Evolutionary conservation across 371 early-diverging fungal species (phyloP).

Genomic region (Mortierella sp.): DNA sequence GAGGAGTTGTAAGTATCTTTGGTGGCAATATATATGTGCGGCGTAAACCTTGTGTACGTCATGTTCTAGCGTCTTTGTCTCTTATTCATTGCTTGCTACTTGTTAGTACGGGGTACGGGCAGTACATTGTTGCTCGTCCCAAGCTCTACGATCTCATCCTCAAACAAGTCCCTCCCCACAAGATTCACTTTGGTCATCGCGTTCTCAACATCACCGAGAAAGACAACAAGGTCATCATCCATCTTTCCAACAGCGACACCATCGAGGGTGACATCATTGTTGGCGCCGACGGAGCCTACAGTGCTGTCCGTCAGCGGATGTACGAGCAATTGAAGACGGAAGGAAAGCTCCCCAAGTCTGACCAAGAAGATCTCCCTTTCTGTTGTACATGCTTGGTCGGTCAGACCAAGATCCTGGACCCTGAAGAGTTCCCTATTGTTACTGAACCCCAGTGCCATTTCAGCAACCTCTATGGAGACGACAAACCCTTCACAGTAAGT

Average conservation of each 20-base stretch:
- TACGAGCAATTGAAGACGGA: not conserved
- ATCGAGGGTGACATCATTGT: constrained; percentile 14
- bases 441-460: not conserved
- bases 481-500: not conserved
- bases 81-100: not conserved
- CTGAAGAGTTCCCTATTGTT: constrained; percentile 6
- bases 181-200: constrained; percentile 7
- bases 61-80: too few relatives aligned
- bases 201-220: not conserved
- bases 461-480: not conserved
- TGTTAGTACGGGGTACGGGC: not conserved
- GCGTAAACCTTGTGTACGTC: too few relatives aligned
- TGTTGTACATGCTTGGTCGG: constrained; percentile 16
- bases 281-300: constrained; percentile 23
- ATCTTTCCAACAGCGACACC: not conserved
- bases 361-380: constrained; percentile 5
- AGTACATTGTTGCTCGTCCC: constrained; percentile 6
- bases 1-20: not conserved
- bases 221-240: not conserved
- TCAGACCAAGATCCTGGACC: not conserved
- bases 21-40: too few relatives aligned
- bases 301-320: constrained; percentile 16
- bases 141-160: constrained; percentile 14
- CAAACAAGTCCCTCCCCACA: constrained; percentile 11
- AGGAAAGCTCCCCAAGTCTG: not conserved